phyloP scores from a whole-genome alignment of 2,329 filamentous ascomycete genomes.

The Aspergillus sp. region DNA sequence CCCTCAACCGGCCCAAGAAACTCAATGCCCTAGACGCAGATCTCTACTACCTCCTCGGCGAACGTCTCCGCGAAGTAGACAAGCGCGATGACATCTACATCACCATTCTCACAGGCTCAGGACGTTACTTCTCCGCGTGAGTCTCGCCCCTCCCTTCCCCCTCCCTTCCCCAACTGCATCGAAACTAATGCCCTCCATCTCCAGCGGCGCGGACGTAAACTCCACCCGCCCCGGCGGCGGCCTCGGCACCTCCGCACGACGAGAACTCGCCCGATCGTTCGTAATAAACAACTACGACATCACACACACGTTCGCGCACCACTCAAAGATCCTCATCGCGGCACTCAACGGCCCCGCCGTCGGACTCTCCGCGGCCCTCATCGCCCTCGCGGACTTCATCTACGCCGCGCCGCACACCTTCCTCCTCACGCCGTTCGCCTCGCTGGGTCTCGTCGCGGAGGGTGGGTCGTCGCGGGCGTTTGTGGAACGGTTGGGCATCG shows the following conservation, averaged over 20 bases:
- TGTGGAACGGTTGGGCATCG: constrained; percentile 74
- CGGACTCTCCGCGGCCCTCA: constrained; percentile 80
- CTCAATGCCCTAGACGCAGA: constrained; percentile 76
- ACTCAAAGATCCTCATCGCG: constrained; percentile 89
- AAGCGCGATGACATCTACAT: constrained; percentile 76
- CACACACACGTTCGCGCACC: constrained; percentile 85
- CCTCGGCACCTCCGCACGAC: constrained; percentile 46
- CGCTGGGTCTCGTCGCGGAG: constrained; percentile 85
- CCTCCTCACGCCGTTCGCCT: constrained; percentile 87
- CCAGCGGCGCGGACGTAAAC: constrained; percentile 76
- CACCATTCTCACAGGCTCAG: constrained; percentile 80
- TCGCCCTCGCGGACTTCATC: constrained; percentile 86
- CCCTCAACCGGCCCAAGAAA: constrained; percentile 80
- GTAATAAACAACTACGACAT: constrained; percentile 85
- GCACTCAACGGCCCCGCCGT: constrained; percentile 91
- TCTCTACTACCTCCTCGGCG: constrained; percentile 76
- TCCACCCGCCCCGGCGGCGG: constrained; percentile 51
- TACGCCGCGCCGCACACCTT: constrained; percentile 81
- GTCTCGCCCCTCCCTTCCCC: background rate
- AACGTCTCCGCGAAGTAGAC: constrained; percentile 74
- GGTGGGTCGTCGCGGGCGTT: constrained; percentile 79
- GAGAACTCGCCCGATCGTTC: constrained; percentile 70
- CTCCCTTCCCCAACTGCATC: too few relatives aligned
- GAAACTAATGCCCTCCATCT: background rate
- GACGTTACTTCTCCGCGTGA: constrained; percentile 84